A percentile compares a stretch with the other conserved stretches of the same genome.
Evolutionary conservation across 768 basidiomycete genomes (phyloP).

Genomic region (Amanita rimosa): DNA sequence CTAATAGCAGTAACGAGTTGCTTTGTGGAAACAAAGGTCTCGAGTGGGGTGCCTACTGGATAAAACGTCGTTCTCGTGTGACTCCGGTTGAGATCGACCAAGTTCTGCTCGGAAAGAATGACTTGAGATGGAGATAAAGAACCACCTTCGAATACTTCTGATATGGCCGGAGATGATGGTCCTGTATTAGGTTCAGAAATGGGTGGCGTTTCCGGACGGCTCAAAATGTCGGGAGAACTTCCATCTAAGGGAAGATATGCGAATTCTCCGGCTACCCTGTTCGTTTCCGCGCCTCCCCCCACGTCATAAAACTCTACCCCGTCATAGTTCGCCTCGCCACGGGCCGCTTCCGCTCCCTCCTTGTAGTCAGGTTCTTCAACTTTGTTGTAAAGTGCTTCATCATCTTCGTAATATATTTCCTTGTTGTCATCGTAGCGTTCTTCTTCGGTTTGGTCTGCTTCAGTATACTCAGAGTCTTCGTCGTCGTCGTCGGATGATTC

Average conservation of each 20-base stretch:
- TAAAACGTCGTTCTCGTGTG: not conserved
- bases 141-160: not conserved
- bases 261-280: not conserved
- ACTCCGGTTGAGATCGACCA: not conserved
- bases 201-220: not conserved
- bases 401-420: too few species aligned
- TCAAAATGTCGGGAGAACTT: too few species aligned
- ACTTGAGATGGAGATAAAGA: not conserved
- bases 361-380: too few species aligned
- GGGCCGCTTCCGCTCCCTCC: too few species aligned
- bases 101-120: not conserved
- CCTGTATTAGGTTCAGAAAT: not conserved
- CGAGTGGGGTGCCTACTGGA: not conserved
- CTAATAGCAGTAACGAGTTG: not conserved
- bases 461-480: too few species aligned
- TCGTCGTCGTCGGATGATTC: not conserved
- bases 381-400: too few species aligned
- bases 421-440: too few species aligned
- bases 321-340: too few species aligned
- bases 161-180: not conserved
- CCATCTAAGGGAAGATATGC: too few species aligned
- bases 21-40: not conserved
- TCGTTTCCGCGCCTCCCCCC: too few species aligned
- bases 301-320: too few species aligned
- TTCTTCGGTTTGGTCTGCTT: too few species aligned